phyloP scores from a whole-genome alignment of 768 basidiomycete species.

The Lyophyllum semitale region DNA sequence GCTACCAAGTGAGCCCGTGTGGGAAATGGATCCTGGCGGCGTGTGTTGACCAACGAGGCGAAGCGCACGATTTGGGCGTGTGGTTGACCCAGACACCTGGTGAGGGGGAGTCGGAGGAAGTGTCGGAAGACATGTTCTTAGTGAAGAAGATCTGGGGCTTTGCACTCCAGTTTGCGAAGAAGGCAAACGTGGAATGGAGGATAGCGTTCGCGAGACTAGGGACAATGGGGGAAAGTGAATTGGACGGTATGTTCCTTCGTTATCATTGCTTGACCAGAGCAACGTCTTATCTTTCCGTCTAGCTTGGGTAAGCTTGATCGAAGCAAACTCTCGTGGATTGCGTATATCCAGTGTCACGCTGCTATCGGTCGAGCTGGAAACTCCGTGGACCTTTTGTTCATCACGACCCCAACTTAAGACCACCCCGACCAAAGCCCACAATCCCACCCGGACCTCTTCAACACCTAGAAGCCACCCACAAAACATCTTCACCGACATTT shows the following conservation, averaged over 20 bases:
- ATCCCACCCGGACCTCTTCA: conserved; percentile 22
- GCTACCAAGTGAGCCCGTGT: conserved; percentile 64
- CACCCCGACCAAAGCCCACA: conserved; percentile 12
- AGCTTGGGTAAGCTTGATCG: conserved; percentile 70
- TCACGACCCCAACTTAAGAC: conserved; percentile 15
- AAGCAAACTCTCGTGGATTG: conserved; percentile 40
- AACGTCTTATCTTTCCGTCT: conserved; percentile 7
- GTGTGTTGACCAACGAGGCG: conserved; percentile 78
- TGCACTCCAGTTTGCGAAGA: conserved; percentile 57
- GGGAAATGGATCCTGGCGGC: conserved; percentile 79
- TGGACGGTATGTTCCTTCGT: conserved; percentile 55
- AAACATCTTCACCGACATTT: conserved; percentile 44
- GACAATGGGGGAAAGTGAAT: conserved; percentile 54
- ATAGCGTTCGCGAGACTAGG: conserved; percentile 74
- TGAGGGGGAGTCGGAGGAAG: conserved; percentile 20
- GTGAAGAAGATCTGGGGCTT: conserved; percentile 74
- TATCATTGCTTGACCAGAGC: background rate
- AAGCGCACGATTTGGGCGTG: conserved; percentile 67
- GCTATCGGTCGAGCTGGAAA: conserved; percentile 57
- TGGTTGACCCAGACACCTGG: conserved; percentile 58
- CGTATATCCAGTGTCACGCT: conserved; percentile 62
- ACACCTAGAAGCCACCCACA: conserved; percentile 21
- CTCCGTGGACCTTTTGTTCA: conserved; percentile 60
- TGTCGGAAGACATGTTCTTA: conserved; percentile 39
- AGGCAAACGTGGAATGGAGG: conserved; percentile 79